Evolutionary conservation across 2,329 filamentous ascomycete genomes (phyloP), one percentile per base, ranked within the genome.

Genomic region (Meredithiella fracta): DNA sequence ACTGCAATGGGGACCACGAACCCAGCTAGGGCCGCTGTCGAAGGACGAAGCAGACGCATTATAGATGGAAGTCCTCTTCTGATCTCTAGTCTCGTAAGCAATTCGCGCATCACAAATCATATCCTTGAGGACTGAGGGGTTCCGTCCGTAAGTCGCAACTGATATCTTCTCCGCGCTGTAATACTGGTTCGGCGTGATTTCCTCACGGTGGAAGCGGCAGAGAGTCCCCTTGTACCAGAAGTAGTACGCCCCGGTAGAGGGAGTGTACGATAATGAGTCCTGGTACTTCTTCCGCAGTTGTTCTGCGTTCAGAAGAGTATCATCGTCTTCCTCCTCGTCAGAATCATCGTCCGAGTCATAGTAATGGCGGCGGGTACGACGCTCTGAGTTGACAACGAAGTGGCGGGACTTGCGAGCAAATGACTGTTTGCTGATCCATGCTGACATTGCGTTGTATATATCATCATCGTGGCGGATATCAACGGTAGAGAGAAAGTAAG

Each of bases 401-500:
- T 74, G 73, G 14, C 79, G 77, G 0, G 80, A 77, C 3, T 70
- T 68, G 59, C 76, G 73, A 20, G 79, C 73, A 60, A 85, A 85
- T 2, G 68, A 65, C 65, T 86, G 82, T 34, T 70, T 67, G 1
- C 81, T 73, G 1, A 86, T 73, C 83, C 83, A 86, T 25, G 72
- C 73, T 80, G 86, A 85, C 42, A 86, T 63, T 62, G 85, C 83
- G 63, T 82, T 82, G 69, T 85, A 86, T 57, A 84, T 78, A 64
- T 86, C 83, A 62, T 87, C 83, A 57, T 86, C 81, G 26, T 78
- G 74, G 47, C 80, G 75, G 40, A 87, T 77, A 61, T 82, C 78
- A 17, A 82, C 81, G 1, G 75, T 78, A 2, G 78, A 83, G 72
- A 84, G 80, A 61, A 83, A 74, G 62, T 83, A 69, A 4, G 68